A percentile compares a stretch with the other conserved stretches of the same genome.
phyloP scores from a whole-genome alignment of 257 asterid species.

The Jacaranda mimosifolia region DNA sequence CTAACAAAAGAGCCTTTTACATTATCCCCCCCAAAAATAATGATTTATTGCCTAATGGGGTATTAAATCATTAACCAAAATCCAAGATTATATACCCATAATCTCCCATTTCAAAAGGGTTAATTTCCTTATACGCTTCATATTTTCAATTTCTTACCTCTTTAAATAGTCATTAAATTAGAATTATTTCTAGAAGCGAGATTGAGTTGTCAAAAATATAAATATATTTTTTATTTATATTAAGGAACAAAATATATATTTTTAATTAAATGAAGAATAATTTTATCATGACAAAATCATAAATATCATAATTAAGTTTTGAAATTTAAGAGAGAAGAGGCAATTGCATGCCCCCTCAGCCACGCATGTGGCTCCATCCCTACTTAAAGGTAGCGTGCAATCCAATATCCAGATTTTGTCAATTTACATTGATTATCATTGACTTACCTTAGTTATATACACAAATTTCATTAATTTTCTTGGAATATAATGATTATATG shows the following conservation, averaged over 20 bases:
- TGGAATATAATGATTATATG: not conserved
- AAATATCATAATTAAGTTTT: too few relatives aligned
- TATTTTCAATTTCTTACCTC: too few relatives aligned
- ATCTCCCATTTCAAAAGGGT: not conserved
- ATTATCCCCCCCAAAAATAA: not conserved
- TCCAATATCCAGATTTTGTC: not conserved
- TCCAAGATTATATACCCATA: not conserved
- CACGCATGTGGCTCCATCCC: not conserved
- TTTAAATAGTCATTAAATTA: too few relatives aligned
- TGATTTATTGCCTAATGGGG: not conserved
- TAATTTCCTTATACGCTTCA: too few relatives aligned
- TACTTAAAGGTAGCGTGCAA: not conserved
- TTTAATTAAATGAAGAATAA: too few relatives aligned
- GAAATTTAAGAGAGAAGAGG: too few relatives aligned
- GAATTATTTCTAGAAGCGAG: too few relatives aligned
- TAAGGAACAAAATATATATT: too few relatives aligned
- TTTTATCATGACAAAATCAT: too few relatives aligned
- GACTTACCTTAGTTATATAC: conserved; percentile 17
- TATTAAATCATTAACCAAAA: not conserved
- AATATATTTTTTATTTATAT: too few relatives aligned
- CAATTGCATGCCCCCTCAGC: too few relatives aligned
- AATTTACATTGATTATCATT: not conserved
- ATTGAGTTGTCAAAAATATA: too few relatives aligned
- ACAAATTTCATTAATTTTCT: conserved; percentile 10
- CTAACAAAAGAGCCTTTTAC: not conserved